Evolutionary conservation across 306 rosid genomes (phyloP).

Genomic region (Arachis hypogaea): DNA sequence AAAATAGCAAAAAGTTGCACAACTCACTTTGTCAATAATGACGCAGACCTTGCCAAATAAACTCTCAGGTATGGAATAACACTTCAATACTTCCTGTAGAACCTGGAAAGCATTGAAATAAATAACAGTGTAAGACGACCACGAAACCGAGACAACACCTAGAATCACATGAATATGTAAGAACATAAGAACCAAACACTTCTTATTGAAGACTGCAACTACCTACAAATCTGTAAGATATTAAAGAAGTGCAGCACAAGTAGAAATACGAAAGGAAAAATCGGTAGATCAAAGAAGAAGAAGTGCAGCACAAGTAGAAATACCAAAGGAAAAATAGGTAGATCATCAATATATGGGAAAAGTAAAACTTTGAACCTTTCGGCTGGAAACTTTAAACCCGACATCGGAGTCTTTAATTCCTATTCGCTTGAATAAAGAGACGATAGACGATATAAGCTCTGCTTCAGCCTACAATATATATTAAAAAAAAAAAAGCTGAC

Average conservation of each 20-base stretch:
- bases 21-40: constrained; percentile 93
- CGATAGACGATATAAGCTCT: constrained; percentile 84
- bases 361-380: constrained; percentile 68
- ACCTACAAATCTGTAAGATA: constrained; percentile 15
- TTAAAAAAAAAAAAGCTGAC: constrained; percentile 12
- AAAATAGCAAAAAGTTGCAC: constrained; percentile 24
- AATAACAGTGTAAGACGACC: constrained; percentile 14
- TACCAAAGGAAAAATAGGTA: constrained; percentile 10
- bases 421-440: constrained; percentile 81
- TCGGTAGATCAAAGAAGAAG: constrained; percentile 21
- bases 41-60: constrained; percentile 91
- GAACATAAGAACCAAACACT: constrained; percentile 9
- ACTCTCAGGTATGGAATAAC: constrained; percentile 68
- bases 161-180: constrained; percentile 28
- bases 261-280: constrained; percentile 4
- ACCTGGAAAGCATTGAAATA: constrained; percentile 57
- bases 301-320: constrained; percentile 20
- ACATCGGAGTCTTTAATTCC: constrained; percentile 92
- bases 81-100: constrained; percentile 80
- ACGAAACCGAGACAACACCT: constrained; percentile 28
- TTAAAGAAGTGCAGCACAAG: constrained; percentile 22
- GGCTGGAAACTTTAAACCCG: constrained; percentile 95
- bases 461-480: constrained; percentile 81
- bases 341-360: constrained; percentile 27
- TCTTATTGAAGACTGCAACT: constrained; percentile 12